Conservation (phyloP, 768 basidiomycete genomes). For the Hirschioporus abietinus region DNA sequence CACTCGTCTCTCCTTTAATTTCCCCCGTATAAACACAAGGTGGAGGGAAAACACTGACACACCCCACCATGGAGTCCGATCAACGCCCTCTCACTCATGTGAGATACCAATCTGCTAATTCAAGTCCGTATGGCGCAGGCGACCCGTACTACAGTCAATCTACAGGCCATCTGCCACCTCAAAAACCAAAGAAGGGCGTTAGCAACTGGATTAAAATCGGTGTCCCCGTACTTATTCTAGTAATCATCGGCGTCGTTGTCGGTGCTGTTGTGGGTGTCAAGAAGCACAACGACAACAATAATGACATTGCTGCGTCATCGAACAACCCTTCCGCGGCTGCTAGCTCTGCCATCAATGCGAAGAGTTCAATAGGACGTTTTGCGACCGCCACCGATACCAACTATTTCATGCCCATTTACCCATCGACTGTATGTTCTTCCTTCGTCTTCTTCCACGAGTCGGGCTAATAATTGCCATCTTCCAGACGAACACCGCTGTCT, state of each 20-base stretch:
- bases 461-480: constrained; percentile 1
- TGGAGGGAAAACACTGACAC: not conserved
- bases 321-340: constrained; percentile 31
- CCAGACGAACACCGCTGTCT: constrained; percentile 73
- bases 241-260: constrained; percentile 62
- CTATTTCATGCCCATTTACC: constrained; percentile 81
- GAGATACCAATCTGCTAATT: constrained; percentile 13
- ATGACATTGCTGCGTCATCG: constrained; percentile 19
- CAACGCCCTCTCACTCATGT: constrained; percentile 15
- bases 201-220: constrained; percentile 78
- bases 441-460: not conserved
- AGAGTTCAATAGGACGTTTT: constrained; percentile 59
- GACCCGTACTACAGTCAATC: constrained; percentile 69
- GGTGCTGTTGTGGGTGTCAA: constrained; percentile 79
- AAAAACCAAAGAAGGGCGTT: constrained; percentile 41
- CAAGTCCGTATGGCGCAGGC: constrained; percentile 49
- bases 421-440: constrained; percentile 67
- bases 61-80: constrained; percentile 14
- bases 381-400: constrained; percentile 75
- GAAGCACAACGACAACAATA: constrained; percentile 34
- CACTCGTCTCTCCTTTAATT: not conserved
- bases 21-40: not conserved
- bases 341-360: constrained; percentile 52
- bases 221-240: constrained; percentile 56
- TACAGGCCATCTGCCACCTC: constrained; percentile 60